Evolutionary conservation across 495 filamentous ascomycete species (phyloP), one percentile per base, ranked within the genome.

Genomic region (Penicillium longicatenatum): DNA sequence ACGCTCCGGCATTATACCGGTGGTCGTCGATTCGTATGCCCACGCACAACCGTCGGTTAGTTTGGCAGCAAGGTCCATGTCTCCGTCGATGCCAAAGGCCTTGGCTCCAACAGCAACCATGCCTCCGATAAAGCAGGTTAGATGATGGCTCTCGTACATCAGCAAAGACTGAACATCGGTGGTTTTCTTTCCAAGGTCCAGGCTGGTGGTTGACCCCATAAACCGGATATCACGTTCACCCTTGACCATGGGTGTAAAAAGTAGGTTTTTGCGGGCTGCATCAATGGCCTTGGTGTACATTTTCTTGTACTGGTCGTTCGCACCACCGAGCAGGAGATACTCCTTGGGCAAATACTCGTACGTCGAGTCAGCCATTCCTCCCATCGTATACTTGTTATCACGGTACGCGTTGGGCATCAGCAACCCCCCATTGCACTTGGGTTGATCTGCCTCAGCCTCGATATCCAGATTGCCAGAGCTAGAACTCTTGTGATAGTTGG

Each of bases 321-420:
- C 73, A 11, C 93, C 95, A 53, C 94, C 95, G 14, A 98, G 83
- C 22, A 98, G 83, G 61, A 82, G 70, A 41, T 77, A 76, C 58
- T 80, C 84, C 68, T 98, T 98, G 22, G 95, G 89, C 50, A 98
- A 81, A 69, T 98, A 98, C 69, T 98, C 94, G 69, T 97, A 98
- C 2, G 90, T 86, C 16, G 91, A 96, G 69, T 98, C 94, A 53
- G 92, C 88, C 71, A 86, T 84, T 53, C 88, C 92, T 44, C 92
- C 95, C 69, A 98, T 81, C 0, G 83, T 86, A 59, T 86, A 96
- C 43, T 69, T 76, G 39, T 81, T 74, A 22, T 67, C 59, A 21
- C 55, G 62, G 20, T 41, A 48, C 14, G 67, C 59, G 1, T 49
- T 41, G 8, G 67, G 63, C 39, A 67, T 61, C 49, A 62, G 57